phyloP scores from a whole-genome alignment of 768 basidiomycete species.

The Scleroderma bovista region DNA sequence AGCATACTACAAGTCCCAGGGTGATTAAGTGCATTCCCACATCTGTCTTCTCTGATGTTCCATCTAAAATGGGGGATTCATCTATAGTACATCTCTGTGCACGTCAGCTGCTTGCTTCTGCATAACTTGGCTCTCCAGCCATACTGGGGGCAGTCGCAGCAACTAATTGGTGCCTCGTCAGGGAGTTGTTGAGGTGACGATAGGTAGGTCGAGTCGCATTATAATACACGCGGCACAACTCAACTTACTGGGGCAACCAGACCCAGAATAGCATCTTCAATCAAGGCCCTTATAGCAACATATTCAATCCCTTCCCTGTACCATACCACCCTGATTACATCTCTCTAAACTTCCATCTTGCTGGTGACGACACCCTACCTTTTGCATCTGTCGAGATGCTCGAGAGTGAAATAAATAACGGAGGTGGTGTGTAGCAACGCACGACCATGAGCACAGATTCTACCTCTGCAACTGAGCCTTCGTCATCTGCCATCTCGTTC shows the following conservation, averaged over 20 bases:
- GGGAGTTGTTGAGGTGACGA: slow-evolving; percentile 62
- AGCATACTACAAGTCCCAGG: slow-evolving; percentile 41
- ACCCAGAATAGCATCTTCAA: slow-evolving; percentile 20
- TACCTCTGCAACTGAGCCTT: slow-evolving; percentile 43
- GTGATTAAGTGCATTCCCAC: slow-evolving; percentile 36
- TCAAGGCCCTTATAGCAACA: slow-evolving; percentile 24
- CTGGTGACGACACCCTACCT: slow-evolving; percentile 48
- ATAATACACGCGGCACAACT: slow-evolving; percentile 23
- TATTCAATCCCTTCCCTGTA: slow-evolving; percentile 55
- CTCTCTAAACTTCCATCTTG: slow-evolving; percentile 41
- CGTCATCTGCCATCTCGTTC: slow-evolving; percentile 60
- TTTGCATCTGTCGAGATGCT: slow-evolving; percentile 45
- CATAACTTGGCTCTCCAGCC: slow-evolving; percentile 51
- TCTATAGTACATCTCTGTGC: slow-evolving; percentile 45
- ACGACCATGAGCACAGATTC: slow-evolving; percentile 59
- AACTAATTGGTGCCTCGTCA: slow-evolving; percentile 56
- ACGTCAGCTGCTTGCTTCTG: slow-evolving; percentile 44
- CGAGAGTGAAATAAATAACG: slow-evolving; percentile 35
- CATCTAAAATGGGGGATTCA: neutral
- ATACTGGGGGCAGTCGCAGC: slow-evolving; percentile 53
- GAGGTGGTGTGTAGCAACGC: slow-evolving; percentile 27
- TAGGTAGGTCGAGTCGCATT: slow-evolving; percentile 45
- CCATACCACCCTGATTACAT: slow-evolving; percentile 74
- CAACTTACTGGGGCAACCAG: slow-evolving; percentile 26
- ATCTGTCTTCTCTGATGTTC: slow-evolving; percentile 5